These are phyloP conservation scores for Candida freyschussii DNA, from an alignment of 1,139 yeast genomes.

Conservation along the genomic window DNA sequence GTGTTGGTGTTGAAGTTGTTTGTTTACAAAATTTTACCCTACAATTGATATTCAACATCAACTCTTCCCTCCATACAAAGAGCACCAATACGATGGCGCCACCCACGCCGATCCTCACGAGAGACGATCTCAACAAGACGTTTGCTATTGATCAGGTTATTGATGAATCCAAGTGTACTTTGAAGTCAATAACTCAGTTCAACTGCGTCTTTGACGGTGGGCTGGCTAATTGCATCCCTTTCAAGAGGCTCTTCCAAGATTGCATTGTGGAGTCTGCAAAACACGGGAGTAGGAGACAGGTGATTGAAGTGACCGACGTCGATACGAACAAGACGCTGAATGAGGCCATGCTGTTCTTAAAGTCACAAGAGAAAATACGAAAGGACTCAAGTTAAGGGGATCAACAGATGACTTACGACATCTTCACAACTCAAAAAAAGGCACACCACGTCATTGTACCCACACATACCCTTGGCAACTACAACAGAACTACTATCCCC, in stretches of 20 bases:
- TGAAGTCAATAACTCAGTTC: slow-evolving; percentile 28
- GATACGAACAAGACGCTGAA: slow-evolving; percentile 18
- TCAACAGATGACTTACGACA: too few species aligned
- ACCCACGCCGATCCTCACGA: slow-evolving; percentile 29
- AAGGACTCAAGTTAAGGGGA: too few species aligned
- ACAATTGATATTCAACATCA: too few species aligned
- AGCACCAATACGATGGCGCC: slow-evolving; percentile 28
- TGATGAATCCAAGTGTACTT: slow-evolving; percentile 17
- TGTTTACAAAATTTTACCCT: too few species aligned
- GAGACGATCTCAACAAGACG: slow-evolving; percentile 20
- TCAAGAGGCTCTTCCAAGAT: slow-evolving; percentile 47
- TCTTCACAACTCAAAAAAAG: too few species aligned
- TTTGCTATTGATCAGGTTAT: slow-evolving; percentile 9
- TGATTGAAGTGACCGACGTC: slow-evolving; percentile 24
- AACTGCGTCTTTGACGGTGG: slow-evolving; percentile 30
- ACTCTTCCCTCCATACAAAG: too few species aligned
- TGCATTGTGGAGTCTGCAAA: slow-evolving; percentile 38
- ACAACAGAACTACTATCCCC: too few species aligned
- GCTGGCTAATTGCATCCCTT: slow-evolving; percentile 49
- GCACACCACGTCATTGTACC: too few species aligned
- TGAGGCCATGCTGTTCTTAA: slow-evolving; percentile 9
- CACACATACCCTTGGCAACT: too few species aligned
- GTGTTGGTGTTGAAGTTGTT: neutral
- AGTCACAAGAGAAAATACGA: slow-evolving; percentile 8
- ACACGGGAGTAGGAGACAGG: slow-evolving; percentile 21